A percentile compares a stretch with the other conserved stretches of the same genome.
Conservation (phyloP, 257 asterid species). For the Ocimum tenuiflorum region DNA sequence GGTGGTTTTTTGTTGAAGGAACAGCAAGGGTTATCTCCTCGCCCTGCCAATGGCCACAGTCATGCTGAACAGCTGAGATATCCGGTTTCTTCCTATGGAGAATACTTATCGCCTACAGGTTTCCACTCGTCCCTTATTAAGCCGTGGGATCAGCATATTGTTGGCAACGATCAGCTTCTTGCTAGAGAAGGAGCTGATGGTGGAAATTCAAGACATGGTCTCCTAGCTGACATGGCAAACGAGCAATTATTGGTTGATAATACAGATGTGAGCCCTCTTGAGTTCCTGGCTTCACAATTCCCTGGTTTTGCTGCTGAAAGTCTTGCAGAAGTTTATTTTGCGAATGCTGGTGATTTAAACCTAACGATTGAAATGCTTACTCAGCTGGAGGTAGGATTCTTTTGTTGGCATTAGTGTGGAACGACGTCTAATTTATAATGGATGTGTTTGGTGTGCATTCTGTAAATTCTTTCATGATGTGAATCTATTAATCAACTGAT, state of each 20-base stretch:
- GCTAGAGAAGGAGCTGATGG: slow-evolving; percentile 49
- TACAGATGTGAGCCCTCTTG: slow-evolving; percentile 57
- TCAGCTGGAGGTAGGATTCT: slow-evolving; percentile 80
- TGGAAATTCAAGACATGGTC: slow-evolving; percentile 48
- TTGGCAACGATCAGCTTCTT: slow-evolving; percentile 49
- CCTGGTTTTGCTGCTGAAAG: slow-evolving; percentile 94
- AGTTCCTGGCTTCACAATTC: slow-evolving; percentile 77
- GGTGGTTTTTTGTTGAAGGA: slow-evolving; percentile 36
- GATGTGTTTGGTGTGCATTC: slow-evolving; percentile 14
- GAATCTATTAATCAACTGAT: neutral
- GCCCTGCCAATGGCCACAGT: slow-evolving; percentile 27
- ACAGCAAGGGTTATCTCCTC: slow-evolving; percentile 31
- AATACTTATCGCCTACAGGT: slow-evolving; percentile 48
- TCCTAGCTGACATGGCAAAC: slow-evolving; percentile 47
- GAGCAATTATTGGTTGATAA: slow-evolving; percentile 57
- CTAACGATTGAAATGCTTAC: slow-evolving; percentile 90
- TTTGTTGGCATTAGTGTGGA: slow-evolving; percentile 5
- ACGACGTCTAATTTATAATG: neutral
- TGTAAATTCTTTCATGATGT: neutral
- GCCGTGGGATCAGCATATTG: slow-evolving; percentile 69
- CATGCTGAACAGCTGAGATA: slow-evolving; percentile 49
- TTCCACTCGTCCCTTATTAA: slow-evolving; percentile 50
- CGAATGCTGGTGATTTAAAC: slow-evolving; percentile 79
- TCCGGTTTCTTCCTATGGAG: slow-evolving; percentile 53
- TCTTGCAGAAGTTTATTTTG: slow-evolving; percentile 88